These are phyloP conservation scores for Pyrus betulifolia DNA, from an alignment of 306 rosid genomes.

Conservation along the genomic window DNA sequence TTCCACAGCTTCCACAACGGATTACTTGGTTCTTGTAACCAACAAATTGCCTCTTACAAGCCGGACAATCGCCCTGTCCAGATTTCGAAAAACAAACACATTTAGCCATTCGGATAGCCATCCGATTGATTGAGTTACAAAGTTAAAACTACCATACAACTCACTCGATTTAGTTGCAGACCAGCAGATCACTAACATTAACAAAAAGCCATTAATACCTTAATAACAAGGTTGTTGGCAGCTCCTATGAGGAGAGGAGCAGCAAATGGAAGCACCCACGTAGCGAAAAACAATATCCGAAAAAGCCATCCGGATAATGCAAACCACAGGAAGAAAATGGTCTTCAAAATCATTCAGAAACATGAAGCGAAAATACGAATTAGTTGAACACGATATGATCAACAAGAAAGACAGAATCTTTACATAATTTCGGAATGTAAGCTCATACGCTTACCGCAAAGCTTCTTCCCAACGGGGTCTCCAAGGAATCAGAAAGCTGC, in stretches of 20 bases:
- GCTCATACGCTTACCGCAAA: conserved; percentile 37
- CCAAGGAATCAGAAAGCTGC: conserved; percentile 52
- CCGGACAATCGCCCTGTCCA: conserved; percentile 82
- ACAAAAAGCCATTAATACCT: conserved; percentile 42
- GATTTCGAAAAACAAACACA: conserved; percentile 3
- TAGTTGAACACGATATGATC: background rate
- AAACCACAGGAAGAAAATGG: conserved; percentile 89
- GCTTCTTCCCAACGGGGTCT: conserved; percentile 72
- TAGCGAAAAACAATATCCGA: conserved; percentile 58
- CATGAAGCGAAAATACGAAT: background rate
- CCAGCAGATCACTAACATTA: background rate
- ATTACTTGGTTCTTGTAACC: conserved; percentile 81
- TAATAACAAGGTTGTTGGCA: conserved; percentile 68
- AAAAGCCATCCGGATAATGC: conserved; percentile 97
- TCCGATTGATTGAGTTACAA: background rate
- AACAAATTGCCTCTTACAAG: conserved; percentile 74
- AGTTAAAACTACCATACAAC: background rate
- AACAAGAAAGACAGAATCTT: background rate
- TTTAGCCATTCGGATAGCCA: background rate
- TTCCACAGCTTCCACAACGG: conserved; percentile 74
- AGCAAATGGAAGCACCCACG: conserved; percentile 91
- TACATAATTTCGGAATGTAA: background rate
- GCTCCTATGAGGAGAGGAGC: conserved; percentile 91
- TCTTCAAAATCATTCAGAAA: conserved; percentile 36
- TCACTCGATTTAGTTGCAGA: background rate